Percentiles rank a stretch among this genome's conserved stretches.
Evolutionary conservation across 768 basidiomycete species (phyloP).

Genomic region (Podaxis sp.): DNA sequence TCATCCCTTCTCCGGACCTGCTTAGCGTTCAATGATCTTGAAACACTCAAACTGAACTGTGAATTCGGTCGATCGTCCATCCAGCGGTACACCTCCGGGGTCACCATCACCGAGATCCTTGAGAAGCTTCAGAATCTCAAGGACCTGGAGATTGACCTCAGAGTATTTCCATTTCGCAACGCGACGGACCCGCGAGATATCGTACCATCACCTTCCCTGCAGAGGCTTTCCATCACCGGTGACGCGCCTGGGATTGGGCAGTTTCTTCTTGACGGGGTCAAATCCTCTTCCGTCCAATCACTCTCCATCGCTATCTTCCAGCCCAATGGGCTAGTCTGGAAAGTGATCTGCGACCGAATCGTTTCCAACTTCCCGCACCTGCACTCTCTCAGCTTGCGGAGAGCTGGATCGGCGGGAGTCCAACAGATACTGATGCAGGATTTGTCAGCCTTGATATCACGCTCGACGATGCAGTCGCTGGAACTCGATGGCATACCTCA

Average conservation of each 20-base stretch:
- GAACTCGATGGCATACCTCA: conserved; percentile 1
- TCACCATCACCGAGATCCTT: not conserved
- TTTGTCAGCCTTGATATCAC: not conserved
- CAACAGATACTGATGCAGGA: conserved; percentile 8
- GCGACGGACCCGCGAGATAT: not conserved
- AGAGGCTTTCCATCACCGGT: not conserved
- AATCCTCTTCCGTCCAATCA: not conserved
- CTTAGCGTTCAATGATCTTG: not conserved
- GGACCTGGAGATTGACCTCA: conserved; percentile 8
- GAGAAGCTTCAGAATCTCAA: conserved; percentile 3
- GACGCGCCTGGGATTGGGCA: not conserved
- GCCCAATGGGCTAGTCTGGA: not conserved
- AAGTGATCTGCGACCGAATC: not conserved
- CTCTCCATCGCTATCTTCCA: not conserved
- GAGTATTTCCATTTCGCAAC: not conserved
- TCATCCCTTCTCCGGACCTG: not conserved
- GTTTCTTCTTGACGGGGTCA: not conserved
- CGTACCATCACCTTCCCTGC: not conserved
- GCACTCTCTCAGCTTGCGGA: not conserved
- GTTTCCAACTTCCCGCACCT: conserved; percentile 1
- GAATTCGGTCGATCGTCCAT: not conserved
- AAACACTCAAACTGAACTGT: not conserved
- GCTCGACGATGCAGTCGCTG: not conserved
- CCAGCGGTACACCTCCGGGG: not conserved
- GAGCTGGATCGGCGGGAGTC: not conserved